Evolutionary conservation across 2,329 filamentous ascomycete genomes (phyloP).

Genomic region (Aspergillus eucalypticola): DNA sequence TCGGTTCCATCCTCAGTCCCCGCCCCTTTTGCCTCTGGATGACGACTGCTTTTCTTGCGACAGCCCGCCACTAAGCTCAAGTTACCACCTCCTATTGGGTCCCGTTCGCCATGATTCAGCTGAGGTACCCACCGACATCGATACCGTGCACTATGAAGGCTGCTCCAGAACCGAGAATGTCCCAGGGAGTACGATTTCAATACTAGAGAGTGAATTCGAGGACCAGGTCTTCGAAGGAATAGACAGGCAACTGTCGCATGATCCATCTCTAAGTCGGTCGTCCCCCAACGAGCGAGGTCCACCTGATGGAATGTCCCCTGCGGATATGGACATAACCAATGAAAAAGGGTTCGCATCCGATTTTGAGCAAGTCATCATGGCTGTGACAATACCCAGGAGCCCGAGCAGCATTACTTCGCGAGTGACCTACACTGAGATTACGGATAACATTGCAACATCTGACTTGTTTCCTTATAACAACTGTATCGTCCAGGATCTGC

Average conservation of each 20-base stretch:
- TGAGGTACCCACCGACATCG: not conserved
- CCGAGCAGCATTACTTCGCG: not conserved
- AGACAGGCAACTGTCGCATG: not conserved
- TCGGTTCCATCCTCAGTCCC: too few relatives aligned
- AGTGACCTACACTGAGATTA: not conserved
- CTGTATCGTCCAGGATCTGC: not conserved
- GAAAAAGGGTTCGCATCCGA: not conserved
- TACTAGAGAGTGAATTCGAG: not conserved
- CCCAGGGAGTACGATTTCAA: not conserved
- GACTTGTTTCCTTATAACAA: not conserved
- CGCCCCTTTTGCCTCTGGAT: not conserved
- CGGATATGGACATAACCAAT: not conserved
- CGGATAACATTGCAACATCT: conserved; percentile 1
- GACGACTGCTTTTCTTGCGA: not conserved
- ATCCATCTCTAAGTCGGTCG: not conserved
- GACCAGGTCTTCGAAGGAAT: not conserved
- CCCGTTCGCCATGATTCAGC: too few relatives aligned
- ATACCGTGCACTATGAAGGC: not conserved
- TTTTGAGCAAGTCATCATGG: not conserved
- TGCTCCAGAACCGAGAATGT: too few relatives aligned
- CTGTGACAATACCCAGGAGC: not conserved
- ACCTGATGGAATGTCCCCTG: not conserved
- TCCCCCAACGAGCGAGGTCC: not conserved
- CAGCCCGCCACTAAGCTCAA: not conserved
- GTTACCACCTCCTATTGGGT: not conserved